Percentiles rank a stretch among this genome's conserved stretches.
Evolutionary conservation across 2,329 filamentous ascomycete species (phyloP).

Genomic region (Domatiomyces catenatus): DNA sequence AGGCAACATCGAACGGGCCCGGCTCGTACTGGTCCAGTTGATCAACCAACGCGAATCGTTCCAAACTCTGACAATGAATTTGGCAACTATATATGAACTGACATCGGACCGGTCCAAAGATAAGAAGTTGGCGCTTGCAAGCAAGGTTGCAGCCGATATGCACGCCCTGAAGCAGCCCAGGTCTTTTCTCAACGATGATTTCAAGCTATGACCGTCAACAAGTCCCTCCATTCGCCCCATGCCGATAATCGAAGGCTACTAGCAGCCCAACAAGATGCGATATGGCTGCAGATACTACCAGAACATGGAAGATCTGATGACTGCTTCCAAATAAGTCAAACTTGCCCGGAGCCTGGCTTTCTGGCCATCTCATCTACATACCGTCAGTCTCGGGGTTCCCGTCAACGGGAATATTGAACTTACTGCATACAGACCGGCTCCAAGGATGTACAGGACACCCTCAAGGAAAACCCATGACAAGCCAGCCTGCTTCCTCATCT

Average conservation of each 20-base stretch:
- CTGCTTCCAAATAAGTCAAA: slow-evolving; percentile 90
- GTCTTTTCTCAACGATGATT: slow-evolving; percentile 58
- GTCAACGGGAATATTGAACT: slow-evolving; percentile 21
- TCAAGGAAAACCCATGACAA: slow-evolving; percentile 67
- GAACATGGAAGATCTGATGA: slow-evolving; percentile 89
- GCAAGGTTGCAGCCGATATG: slow-evolving; percentile 48
- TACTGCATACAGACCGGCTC: slow-evolving; percentile 73
- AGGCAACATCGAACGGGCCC: slow-evolving; percentile 58
- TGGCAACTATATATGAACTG: slow-evolving; percentile 82
- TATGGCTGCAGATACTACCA: slow-evolving; percentile 68
- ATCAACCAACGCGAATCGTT: slow-evolving; percentile 51
- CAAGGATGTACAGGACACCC: slow-evolving; percentile 69
- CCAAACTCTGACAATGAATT: slow-evolving; percentile 70
- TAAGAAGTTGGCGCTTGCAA: slow-evolving; percentile 56
- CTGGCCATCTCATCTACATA: slow-evolving; percentile 57
- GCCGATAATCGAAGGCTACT: slow-evolving; percentile 74
- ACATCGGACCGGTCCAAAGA: slow-evolving; percentile 61
- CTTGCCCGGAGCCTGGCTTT: slow-evolving; percentile 57
- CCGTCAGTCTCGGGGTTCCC: slow-evolving; percentile 7
- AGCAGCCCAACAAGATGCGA: slow-evolving; percentile 69
- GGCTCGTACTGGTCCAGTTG: slow-evolving; percentile 49
- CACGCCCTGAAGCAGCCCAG: slow-evolving; percentile 43
- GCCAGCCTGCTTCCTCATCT: slow-evolving; percentile 59
- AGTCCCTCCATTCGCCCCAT: slow-evolving; percentile 30
- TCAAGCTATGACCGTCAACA: slow-evolving; percentile 46